Evolutionary conservation across 2,329 filamentous ascomycete species (phyloP).

Genomic region (Colletotrichum nymphaeae): DNA sequence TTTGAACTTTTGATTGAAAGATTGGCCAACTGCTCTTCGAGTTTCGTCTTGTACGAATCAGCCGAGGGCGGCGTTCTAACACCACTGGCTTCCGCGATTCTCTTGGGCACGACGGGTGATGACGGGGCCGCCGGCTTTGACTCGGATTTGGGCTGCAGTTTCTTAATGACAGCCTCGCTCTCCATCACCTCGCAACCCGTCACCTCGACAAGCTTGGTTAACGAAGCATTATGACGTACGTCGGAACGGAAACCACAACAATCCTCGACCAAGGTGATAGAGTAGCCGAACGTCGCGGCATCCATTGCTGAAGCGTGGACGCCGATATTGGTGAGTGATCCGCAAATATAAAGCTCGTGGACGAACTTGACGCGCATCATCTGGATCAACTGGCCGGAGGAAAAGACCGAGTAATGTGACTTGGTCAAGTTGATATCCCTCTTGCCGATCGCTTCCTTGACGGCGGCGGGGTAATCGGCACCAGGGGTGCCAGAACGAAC

Average conservation of each 20-base stretch:
- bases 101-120: slow-evolving; percentile 24
- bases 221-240: slow-evolving; percentile 75
- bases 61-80: slow-evolving; percentile 35
- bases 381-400: slow-evolving; percentile 77
- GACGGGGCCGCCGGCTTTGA: neutral
- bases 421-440: slow-evolving; percentile 71
- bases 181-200: slow-evolving; percentile 78
- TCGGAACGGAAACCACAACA: slow-evolving; percentile 85
- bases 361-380: slow-evolving; percentile 87
- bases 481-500: slow-evolving; percentile 58
- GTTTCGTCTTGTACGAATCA: slow-evolving; percentile 21
- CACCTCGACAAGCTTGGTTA: slow-evolving; percentile 77
- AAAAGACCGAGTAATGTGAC: slow-evolving; percentile 89
- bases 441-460: slow-evolving; percentile 57
- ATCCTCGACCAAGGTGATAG: slow-evolving; percentile 88
- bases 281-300: slow-evolving; percentile 86
- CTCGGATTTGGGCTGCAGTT: slow-evolving; percentile 29
- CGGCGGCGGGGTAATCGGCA: slow-evolving; percentile 54
- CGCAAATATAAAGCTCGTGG: slow-evolving; percentile 90
- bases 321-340: slow-evolving; percentile 86
- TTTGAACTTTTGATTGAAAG: slow-evolving; percentile 15
- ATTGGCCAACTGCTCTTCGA: slow-evolving; percentile 23
- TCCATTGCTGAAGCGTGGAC: slow-evolving; percentile 93
- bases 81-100: neutral
- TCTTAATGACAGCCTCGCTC: slow-evolving; percentile 31